Base-by-base conservation (phyloP, 2,329 filamentous ascomycete genomes). In the Trichoderma lentiforme region DNA sequence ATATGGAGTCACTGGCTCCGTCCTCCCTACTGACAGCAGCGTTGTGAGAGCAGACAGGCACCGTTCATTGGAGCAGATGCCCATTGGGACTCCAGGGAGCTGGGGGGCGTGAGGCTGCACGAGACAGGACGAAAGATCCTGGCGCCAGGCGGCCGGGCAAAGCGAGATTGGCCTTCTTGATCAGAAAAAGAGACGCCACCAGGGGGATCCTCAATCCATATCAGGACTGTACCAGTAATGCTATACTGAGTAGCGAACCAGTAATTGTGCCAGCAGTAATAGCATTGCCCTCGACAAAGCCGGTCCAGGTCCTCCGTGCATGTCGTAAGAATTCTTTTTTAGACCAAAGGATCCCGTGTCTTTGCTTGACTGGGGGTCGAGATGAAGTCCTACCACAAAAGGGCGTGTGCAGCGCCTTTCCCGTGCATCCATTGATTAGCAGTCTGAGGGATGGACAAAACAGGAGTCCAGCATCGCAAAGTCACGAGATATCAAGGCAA, bases 161-260 rank as follows among this genome's bases (percentile, higher is more conserved):
- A 61, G 66, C 66, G 66, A 69, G 66, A 69, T 69, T 69, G 56
- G 53, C 57, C 14, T 47, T 69, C 36, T 32, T 36, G 34, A 68
- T 60, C 65, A 60, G 53, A 39, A 62, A 36, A 62, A 43, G 34
- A 18, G 24, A 28, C 6, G 60, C 24, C 32, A 62, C n/a, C n/a
- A 56, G n/a, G 32, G 34, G 51, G 32, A 43, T 67, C 32, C 24
- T 43, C 51, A 28, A 21, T 15, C 24, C 60, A 61, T 39, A 67
- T 67, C 64, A 36, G 15, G 21, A 24, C 47, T 39, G 47, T n/a
- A 26, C 32, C 11, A 24, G 43, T 28, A 64, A 21, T 28, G 62
- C 26, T 30, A 43, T 43, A n/a, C 56, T 58, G 26, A 30, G 53
- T 18, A 21, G 11, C 34, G 57, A 30, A 34, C n/a, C 57, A 32